Conservation (phyloP, 306 rosid genomes). For the cucumber (Cucumis sativus) region Cucumber_9930_V3 NC_026659.2:3310001-3310500, state of each 20-base stretch:
- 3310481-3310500: conserved; percentile 40
- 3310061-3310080: conserved; percentile 24
- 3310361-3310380: conserved; percentile 40
- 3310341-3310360: conserved; percentile 43
- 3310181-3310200: conserved; percentile 43
- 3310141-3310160: conserved; percentile 36
- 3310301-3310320: conserved; percentile 59
- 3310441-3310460: conserved; percentile 46
- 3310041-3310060: conserved; percentile 27
- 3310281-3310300: conserved; percentile 43
- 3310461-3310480: conserved; percentile 36
- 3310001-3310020: conserved; percentile 61
- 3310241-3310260: conserved; percentile 31
- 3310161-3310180: conserved; percentile 20
- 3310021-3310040: conserved; percentile 39
- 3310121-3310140: conserved; percentile 30
- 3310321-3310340: conserved; percentile 36
- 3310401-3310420: conserved; percentile 40
- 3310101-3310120: conserved; percentile 34
- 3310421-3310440: conserved; percentile 38
- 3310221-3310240: conserved; percentile 27
- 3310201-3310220: conserved; percentile 30
- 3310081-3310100: conserved; percentile 47
- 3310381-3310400: conserved; percentile 38
- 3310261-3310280: conserved; percentile 28